Percentiles rank a stretch among this genome's conserved stretches.
Evolutionary conservation across 2,329 filamentous ascomycete genomes (phyloP).

Genomic region (Penicillium corylophilum): DNA sequence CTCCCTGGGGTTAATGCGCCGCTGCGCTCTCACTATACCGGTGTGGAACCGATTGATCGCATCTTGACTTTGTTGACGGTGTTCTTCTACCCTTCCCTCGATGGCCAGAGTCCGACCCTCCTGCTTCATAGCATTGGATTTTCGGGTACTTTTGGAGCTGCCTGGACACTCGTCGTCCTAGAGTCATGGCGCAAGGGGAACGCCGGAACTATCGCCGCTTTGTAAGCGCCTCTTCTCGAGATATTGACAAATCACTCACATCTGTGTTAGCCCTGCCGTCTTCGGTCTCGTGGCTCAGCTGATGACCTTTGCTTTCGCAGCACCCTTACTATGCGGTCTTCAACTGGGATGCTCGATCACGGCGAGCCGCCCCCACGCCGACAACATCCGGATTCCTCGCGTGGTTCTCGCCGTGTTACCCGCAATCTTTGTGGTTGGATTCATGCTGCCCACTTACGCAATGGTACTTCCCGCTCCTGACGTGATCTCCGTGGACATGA

Average conservation of each 20-base stretch:
- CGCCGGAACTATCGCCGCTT: constrained; percentile 40
- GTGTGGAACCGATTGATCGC: constrained; percentile 32
- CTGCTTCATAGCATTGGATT: constrained; percentile 41
- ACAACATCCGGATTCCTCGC: constrained; percentile 34
- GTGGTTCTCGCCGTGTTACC: constrained; percentile 40
- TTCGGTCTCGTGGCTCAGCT: constrained; percentile 46
- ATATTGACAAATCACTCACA: constrained; percentile 2
- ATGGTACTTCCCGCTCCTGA: constrained; percentile 46
- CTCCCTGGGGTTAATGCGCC: constrained; percentile 29
- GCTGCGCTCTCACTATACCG: constrained; percentile 35
- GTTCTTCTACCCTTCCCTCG: constrained; percentile 44
- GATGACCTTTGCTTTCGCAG: constrained; percentile 45
- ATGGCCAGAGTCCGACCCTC: constrained; percentile 38
- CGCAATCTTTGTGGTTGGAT: constrained; percentile 44
- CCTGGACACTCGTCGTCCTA: constrained; percentile 46
- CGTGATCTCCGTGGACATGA: constrained; percentile 40
- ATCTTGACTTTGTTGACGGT: constrained; percentile 32
- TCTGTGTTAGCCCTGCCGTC: constrained; percentile 29
- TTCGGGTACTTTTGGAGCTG: constrained; percentile 41
- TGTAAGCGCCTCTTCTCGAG: constrained; percentile 33
- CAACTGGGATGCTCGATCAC: constrained; percentile 47
- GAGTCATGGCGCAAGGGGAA: constrained; percentile 49
- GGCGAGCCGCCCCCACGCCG: constrained; percentile 33
- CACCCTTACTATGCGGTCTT: constrained; percentile 44
- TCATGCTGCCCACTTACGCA: constrained; percentile 44